Conservation (phyloP, 2,329 filamentous ascomycete genomes). For the Calonectria naviculata region DNA sequence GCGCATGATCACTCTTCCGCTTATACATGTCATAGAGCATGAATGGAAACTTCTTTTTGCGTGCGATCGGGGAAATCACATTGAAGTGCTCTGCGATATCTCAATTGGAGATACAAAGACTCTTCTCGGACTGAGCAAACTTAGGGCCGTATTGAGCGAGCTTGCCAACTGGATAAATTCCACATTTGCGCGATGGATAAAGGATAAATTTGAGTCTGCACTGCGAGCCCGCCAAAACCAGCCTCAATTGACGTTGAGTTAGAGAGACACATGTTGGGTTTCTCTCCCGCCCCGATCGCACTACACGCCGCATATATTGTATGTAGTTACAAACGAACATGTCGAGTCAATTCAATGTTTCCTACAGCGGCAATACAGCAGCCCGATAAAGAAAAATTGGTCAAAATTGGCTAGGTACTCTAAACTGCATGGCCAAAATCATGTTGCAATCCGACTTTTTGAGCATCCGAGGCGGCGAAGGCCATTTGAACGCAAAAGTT, state of each 20-base stretch:
- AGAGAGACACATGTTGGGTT: background rate
- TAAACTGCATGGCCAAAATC: no score
- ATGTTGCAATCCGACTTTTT: no score
- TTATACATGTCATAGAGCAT: background rate
- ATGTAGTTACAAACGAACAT: background rate
- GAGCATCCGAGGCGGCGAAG: no score
- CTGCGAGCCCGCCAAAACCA: background rate
- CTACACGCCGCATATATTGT: background rate
- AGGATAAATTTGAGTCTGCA: background rate
- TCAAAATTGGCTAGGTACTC: no score
- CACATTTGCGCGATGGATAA: background rate
- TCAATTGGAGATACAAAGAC: background rate
- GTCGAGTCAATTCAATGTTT: background rate
- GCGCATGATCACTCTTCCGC: background rate
- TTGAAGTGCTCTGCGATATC: background rate
- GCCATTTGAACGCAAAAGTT: no score
- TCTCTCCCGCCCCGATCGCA: background rate
- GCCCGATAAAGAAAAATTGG: no score
- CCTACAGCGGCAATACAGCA: no score
- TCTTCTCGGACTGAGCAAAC: background rate
- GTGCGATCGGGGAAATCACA: background rate
- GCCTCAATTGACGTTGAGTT: background rate
- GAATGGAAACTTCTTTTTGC: background rate
- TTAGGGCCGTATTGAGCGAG: background rate
- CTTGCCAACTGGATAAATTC: background rate